Conservation (phyloP, 1,284 basidiomycete genomes). For the Microstroma glucosiphilum region DNA sequence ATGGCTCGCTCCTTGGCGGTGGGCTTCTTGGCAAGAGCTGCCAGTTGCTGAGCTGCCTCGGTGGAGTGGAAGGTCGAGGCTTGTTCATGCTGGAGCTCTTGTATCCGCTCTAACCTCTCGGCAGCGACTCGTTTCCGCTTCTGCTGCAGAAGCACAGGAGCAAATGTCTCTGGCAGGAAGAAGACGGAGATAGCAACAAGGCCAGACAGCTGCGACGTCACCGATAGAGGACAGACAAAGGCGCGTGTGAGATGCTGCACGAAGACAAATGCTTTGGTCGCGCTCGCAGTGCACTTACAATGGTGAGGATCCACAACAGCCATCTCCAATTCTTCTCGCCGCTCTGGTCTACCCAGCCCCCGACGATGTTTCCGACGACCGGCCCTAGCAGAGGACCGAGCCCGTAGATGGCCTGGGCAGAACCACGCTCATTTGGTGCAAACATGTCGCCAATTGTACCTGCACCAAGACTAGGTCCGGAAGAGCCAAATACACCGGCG, state of each 20-base stretch:
- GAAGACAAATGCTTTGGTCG: not conserved
- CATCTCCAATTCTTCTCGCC: conserved; percentile 27
- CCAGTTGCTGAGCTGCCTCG: not conserved
- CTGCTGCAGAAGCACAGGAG: conserved; percentile 27
- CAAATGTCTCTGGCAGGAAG: conserved; percentile 34
- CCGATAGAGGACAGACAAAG: conserved; percentile 13
- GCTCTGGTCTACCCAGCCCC: conserved; percentile 30
- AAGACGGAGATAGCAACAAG: conserved; percentile 14
- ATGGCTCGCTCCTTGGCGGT: not conserved
- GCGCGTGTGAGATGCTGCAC: not conserved
- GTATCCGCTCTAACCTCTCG: conserved; percentile 9
- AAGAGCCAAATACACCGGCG: conserved; percentile 32
- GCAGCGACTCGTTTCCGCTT: conserved; percentile 17
- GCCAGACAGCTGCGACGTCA: conserved; percentile 14
- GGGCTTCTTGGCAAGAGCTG: not conserved
- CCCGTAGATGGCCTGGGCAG: conserved; percentile 32
- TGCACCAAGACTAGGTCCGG: conserved; percentile 37
- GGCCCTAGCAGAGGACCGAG: conserved; percentile 40
- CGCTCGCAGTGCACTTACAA: conserved; percentile 15
- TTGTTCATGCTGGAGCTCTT: conserved; percentile 6
- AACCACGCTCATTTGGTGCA: conserved; percentile 27
- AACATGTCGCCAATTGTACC: conserved; percentile 45
- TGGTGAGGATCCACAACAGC: conserved; percentile 33
- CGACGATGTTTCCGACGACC: conserved; percentile 33
- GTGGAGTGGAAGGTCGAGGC: not conserved